Base-by-base conservation (phyloP, 2,329 filamentous ascomycete species). In the Remersonia thermophila region DNA sequence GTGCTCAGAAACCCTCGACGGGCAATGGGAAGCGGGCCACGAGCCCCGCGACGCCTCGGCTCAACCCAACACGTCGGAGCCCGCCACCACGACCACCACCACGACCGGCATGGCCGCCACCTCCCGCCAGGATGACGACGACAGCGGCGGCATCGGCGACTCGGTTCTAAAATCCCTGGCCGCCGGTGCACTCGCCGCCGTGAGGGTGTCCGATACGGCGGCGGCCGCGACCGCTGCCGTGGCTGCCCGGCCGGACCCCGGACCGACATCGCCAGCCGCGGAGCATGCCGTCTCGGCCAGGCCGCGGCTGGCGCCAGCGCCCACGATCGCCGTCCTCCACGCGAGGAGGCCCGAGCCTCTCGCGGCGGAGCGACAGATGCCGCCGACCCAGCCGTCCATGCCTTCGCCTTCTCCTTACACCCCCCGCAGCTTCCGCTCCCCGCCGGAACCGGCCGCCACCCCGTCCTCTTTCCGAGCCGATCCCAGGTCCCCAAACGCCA, bases 141-240 rank as follows among this genome's bases (percentile, higher is more conserved):
- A 31, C 32, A 38, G 44, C 11, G 43, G 45, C 38, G 46, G n/a
- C n/a, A n/a, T n/a, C n/a, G n/a, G 43, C 13, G 46, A 45, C 27
- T 45, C 50, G n/a, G 53, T 54, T 35, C 41, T 57, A 23, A 51
- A 54, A 33, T 49, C 49, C 14, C 41, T 58, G 27, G 56, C 56
- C 3, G 52, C 51, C 12, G 51, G 46, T 25, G 56, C 55, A 3
- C 41, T 59, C 30, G 52, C 49, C 3, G 39, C 40, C 15, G n/a
- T n/a, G n/a, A n/a, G n/a, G n/a, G n/a, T n/a, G n/a, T n/a, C n/a
- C n/a, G n/a, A n/a, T n/a, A n/a, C n/a, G n/a, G n/a, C n/a, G n/a
- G 32, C 36, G 10, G 36, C 45, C 9, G 40, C 27, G 4, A 38
- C 35, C 15, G 38, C 41, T 14, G 33, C 42, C 4, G 36, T 43